phyloP scores from a whole-genome alignment of 2,329 filamentous ascomycete genomes.

The Kalmusia sp. region DNA sequence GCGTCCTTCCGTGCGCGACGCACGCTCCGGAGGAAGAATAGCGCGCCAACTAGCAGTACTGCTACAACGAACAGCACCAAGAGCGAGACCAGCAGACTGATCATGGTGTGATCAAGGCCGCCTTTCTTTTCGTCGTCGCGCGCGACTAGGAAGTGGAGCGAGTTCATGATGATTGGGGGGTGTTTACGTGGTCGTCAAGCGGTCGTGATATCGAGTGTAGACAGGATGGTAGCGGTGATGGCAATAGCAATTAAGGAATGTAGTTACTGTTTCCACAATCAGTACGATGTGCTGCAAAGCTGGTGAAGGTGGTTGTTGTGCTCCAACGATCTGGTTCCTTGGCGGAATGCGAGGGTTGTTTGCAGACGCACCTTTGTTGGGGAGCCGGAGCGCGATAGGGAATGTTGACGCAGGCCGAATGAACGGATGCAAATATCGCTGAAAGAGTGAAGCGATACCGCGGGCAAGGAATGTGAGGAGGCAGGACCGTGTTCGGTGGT shows the following conservation, averaged over 20 bases:
- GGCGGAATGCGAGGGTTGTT: conserved; percentile 27
- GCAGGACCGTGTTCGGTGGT: conserved; percentile 32
- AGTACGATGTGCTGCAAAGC: conserved; percentile 16
- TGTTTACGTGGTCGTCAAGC: conserved; percentile 13
- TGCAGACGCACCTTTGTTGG: conserved; percentile 36
- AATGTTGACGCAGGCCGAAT: conserved; percentile 37
- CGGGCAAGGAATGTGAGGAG: conserved; percentile 37
- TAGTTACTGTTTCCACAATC: conserved; percentile 31
- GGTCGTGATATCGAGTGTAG: conserved; percentile 7
- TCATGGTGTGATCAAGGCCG: conserved; percentile 66
- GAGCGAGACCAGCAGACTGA: conserved; percentile 80
- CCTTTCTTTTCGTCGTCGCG: conserved; percentile 51
- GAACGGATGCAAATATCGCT: conserved; percentile 61
- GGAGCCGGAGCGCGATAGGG: conserved; percentile 19
- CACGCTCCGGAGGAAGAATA: conserved; percentile 76
- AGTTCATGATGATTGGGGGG: conserved; percentile 51
- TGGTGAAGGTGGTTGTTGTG: conserved; percentile 12
- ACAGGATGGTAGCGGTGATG: conserved; percentile 15
- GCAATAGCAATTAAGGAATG: conserved; percentile 35
- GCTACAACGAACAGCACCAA: conserved; percentile 78
- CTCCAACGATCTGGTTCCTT: conserved; percentile 23
- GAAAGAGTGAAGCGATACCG: conserved; percentile 69
- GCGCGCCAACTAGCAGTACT: conserved; percentile 69
- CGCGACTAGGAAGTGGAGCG: conserved; percentile 59
- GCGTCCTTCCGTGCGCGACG: conserved; percentile 56